Evolutionary conservation across 1,284 basidiomycete genomes (phyloP).

Genomic region (Fereydounia khargensis): DNA sequence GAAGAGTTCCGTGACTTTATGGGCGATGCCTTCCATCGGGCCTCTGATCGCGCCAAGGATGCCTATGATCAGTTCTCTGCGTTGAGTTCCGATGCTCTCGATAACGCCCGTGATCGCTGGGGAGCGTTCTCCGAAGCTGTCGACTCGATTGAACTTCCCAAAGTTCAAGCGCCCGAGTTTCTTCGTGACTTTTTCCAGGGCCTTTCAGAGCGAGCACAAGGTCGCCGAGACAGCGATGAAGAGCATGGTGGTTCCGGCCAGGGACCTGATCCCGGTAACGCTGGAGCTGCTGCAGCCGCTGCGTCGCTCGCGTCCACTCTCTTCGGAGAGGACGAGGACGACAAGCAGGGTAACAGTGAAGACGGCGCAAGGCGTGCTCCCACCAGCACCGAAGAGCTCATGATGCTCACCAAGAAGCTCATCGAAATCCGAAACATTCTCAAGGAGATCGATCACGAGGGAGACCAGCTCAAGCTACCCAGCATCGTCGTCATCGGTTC

Average conservation of each 20-base stretch:
- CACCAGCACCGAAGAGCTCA: conserved; percentile 61
- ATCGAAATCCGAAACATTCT: conserved; percentile 94
- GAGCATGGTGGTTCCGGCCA: conserved; percentile 1
- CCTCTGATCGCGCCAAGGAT: conserved; percentile 25
- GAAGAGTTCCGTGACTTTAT: conserved; percentile 43
- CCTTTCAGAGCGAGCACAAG: background rate
- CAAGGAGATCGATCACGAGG: conserved; percentile 86
- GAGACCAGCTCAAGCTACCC: conserved; percentile 77
- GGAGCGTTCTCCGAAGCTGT: conserved; percentile 24
- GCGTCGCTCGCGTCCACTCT: conserved; percentile 10
- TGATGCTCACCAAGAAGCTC: conserved; percentile 89
- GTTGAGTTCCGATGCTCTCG: conserved; percentile 29
- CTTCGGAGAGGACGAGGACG: conserved; percentile 23
- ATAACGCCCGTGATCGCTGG: conserved; percentile 25
- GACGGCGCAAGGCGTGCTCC: conserved; percentile 2
- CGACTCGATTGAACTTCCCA: conserved; percentile 27
- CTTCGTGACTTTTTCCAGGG: conserved; percentile 16
- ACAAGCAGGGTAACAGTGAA: background rate
- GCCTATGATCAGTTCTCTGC: conserved; percentile 35
- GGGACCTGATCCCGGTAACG: background rate
- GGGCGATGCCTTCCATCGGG: conserved; percentile 16
- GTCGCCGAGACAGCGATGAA: conserved; percentile 3
- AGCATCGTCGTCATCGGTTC: conserved; percentile 98
- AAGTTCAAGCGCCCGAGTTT: conserved; percentile 27
- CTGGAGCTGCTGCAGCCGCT: conserved; percentile 37